phyloP scores from a whole-genome alignment of 2,329 filamentous ascomycete species.

The Sporothrix inflata region DNA sequence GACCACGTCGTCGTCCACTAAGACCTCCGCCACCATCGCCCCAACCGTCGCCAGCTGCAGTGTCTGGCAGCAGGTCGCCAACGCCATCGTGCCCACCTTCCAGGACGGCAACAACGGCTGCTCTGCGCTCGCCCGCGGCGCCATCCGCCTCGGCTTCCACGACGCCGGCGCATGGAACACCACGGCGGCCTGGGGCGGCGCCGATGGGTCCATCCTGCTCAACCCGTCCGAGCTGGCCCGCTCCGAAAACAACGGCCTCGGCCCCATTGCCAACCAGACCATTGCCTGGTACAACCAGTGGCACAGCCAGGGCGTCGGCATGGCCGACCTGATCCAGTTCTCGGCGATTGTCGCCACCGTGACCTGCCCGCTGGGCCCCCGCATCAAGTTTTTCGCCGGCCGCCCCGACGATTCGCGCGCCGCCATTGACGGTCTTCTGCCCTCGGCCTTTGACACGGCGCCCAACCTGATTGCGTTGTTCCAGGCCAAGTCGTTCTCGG shows the following conservation, averaged over 20 bases:
- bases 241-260: slow-evolving; percentile 50
- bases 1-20: not conserved
- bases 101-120: slow-evolving; percentile 41
- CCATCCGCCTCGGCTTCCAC: slow-evolving; percentile 52
- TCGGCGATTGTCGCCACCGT: slow-evolving; percentile 50
- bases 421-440: slow-evolving; percentile 47
- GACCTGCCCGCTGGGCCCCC: slow-evolving; percentile 55
- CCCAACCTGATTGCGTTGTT: slow-evolving; percentile 52
- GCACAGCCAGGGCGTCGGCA: slow-evolving; percentile 47
- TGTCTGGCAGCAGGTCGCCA: slow-evolving; percentile 45
- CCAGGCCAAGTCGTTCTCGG: slow-evolving; percentile 53
- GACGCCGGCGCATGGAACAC: slow-evolving; percentile 50
- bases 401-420: not conserved
- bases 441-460: slow-evolving; percentile 46
- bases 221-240: slow-evolving; percentile 53
- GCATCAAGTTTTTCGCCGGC: slow-evolving; percentile 49
- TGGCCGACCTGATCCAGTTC: slow-evolving; percentile 49
- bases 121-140: slow-evolving; percentile 47
- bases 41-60: slow-evolving; percentile 37
- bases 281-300: slow-evolving; percentile 48
- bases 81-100: slow-evolving; percentile 44
- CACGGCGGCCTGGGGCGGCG: slow-evolving; percentile 45
- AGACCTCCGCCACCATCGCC: not conserved
- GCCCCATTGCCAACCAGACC: slow-evolving; percentile 45
- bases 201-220: slow-evolving; percentile 51